Percentiles rank a stretch among this genome's conserved stretches.
phyloP scores from a whole-genome alignment of 805 yeast species.

The Ogataea corticis region DNA sequence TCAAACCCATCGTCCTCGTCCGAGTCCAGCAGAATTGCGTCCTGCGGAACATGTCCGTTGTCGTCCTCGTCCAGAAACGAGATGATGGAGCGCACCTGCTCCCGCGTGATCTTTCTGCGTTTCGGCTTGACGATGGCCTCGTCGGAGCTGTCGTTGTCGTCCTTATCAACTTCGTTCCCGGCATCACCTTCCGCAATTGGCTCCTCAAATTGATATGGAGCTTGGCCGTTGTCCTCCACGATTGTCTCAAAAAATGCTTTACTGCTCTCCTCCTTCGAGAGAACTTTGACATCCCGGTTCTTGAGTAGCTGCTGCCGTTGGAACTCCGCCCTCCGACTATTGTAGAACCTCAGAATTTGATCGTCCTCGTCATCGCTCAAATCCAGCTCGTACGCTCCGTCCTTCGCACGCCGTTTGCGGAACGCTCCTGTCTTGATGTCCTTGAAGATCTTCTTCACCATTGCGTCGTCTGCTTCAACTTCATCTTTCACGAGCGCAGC shows the following conservation, averaged over 20 bases:
- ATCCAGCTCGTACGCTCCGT: conserved; percentile 58
- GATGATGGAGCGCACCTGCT: conserved; percentile 28
- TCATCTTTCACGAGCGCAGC: conserved; percentile 59
- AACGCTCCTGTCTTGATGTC: conserved; percentile 75
- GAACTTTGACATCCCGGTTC: conserved; percentile 42
- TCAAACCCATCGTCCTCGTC: conserved; percentile 38
- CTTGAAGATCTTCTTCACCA: conserved; percentile 64
- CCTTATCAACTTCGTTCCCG: conserved; percentile 23
- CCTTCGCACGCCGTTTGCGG: conserved; percentile 54
- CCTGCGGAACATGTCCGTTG: conserved; percentile 25
- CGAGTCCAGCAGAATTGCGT: conserved; percentile 37
- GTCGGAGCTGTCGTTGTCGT: conserved; percentile 25
- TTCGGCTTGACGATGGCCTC: conserved; percentile 24
- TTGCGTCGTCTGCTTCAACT: conserved; percentile 58
- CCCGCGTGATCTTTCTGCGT: conserved; percentile 36
- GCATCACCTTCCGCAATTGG: conserved; percentile 34
- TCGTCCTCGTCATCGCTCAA: conserved; percentile 77
- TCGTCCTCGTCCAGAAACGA: conserved; percentile 29
- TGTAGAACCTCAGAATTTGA: conserved; percentile 40
- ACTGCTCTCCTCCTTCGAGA: conserved; percentile 55
- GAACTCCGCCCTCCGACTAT: conserved; percentile 41
- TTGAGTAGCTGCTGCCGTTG: conserved; percentile 46
- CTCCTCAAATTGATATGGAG: conserved; percentile 26
- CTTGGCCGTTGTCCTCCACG: conserved; percentile 37
- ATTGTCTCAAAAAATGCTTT: conserved; percentile 69